Evolutionary conservation across 495 filamentous ascomycete genomes (phyloP).

Genomic region (Xylaria intraflava): DNA sequence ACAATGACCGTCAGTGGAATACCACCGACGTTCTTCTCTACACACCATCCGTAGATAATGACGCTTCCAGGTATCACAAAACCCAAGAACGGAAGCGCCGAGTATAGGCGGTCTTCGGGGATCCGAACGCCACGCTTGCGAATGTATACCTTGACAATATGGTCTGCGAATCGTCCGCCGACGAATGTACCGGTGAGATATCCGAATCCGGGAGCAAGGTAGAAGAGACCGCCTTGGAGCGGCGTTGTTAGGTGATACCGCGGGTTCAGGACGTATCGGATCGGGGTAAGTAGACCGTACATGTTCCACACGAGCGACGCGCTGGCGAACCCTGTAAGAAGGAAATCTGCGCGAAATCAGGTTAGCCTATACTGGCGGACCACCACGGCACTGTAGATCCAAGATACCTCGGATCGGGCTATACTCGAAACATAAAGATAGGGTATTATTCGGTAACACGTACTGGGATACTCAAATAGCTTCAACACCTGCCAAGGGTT

Average conservation of each 20-base stretch:
- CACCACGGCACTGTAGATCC: background rate
- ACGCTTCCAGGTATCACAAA: slow-evolving; percentile 58
- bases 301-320: slow-evolving; percentile 62
- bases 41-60: slow-evolving; percentile 65
- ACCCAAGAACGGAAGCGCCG: slow-evolving; percentile 53
- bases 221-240: slow-evolving; percentile 63
- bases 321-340: slow-evolving; percentile 54
- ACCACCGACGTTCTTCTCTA: slow-evolving; percentile 60
- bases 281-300: slow-evolving; percentile 66
- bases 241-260: slow-evolving; percentile 62
- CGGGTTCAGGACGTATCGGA: slow-evolving; percentile 68
- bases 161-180: slow-evolving; percentile 66
- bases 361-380: background rate
- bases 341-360: slow-evolving; percentile 33
- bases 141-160: slow-evolving; percentile 58
- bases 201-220: slow-evolving; percentile 64
- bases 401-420: background rate
- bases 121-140: slow-evolving; percentile 52
- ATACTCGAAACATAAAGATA: background rate
- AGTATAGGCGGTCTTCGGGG: slow-evolving; percentile 62
- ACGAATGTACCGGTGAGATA: slow-evolving; percentile 64
- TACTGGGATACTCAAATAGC: slow-evolving; percentile 57
- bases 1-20: slow-evolving; percentile 60
- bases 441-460: background rate
- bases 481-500: slow-evolving; percentile 56